Base-by-base conservation (phyloP, 2,329 filamentous ascomycete species). In the Pezicula radicicola region DNA sequence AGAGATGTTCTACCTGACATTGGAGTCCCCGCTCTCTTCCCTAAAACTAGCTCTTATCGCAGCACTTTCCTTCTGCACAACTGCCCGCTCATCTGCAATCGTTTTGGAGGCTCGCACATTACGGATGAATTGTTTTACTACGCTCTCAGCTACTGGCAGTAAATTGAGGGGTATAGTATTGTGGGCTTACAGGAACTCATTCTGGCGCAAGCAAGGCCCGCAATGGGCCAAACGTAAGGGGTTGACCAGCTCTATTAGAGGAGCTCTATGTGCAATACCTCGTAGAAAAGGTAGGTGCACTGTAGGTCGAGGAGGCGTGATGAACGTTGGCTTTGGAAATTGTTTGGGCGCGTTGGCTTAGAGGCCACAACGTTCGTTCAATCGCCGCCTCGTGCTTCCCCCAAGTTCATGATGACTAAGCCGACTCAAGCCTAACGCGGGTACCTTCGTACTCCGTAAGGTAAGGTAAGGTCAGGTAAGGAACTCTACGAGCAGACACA, bases 91-190 rank as follows among this genome's bases (percentile, higher is more conserved):
- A 74, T 99, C 94, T 70, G 95, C 95, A 69, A 99, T 97, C 35
- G 94, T 99, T 78, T 99, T 99, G 55, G 94, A 91, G 56, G 94
- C 93, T 70, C 94, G 91, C 69, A 99, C 94, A 75, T 97, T 97
- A 70, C 94, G 92, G 74, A 99, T 99, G 76, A 99, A 99, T 76
- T 97, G 94, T 78, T 99, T 99, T 71, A 99, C 94, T 97, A 59
- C 51, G 52, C 52, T 30, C 53, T 64, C 37, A 65, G 60, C 42
- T 37, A 44, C 46, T 39, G 16, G 16, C 15, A 46, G 56, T 53
- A 37, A 3, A 46, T 39, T 49, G 57, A 55, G 54, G 48, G 51
- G 37, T 50, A 48, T 41, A 46, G 52, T 30, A 30, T 30, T 30
- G 46, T 25, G 43, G 40, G 37, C 61, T 58, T 60, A 68, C 66